Percentiles rank a stretch among this genome's conserved stretches.
phyloP scores from a whole-genome alignment of 345 rosid species.

The Punica granatum region DNA sequence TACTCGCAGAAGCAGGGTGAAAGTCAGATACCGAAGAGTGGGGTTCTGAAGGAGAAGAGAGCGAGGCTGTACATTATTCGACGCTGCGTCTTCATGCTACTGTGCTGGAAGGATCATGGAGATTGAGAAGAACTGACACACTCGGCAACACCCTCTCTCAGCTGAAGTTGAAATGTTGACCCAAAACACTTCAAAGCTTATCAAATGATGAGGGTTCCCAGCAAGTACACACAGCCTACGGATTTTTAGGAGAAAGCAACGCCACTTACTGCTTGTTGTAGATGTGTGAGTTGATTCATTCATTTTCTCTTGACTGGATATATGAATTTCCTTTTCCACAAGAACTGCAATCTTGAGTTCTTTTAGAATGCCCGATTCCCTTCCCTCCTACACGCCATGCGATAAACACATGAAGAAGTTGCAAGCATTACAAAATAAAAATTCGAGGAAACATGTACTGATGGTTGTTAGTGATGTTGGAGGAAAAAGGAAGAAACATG shows the following conservation, averaged over 20 bases:
- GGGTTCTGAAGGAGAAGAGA: conserved; percentile 47
- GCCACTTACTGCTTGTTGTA: not conserved
- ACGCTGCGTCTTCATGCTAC: conserved; percentile 54
- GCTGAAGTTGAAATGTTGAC: not conserved
- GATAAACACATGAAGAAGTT: not conserved
- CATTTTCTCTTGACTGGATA: not conserved
- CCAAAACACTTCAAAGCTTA: not conserved
- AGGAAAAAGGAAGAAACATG: too few species aligned
- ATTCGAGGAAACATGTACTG: not conserved
- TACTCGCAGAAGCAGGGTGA: conserved; percentile 18
- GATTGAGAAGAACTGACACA: conserved; percentile 15
- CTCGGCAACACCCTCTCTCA: not conserved
- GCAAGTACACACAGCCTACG: not conserved
- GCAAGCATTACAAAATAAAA: not conserved
- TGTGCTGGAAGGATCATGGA: conserved; percentile 64
- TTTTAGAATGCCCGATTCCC: not conserved
- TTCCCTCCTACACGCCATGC: not conserved
- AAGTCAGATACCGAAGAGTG: conserved; percentile 23
- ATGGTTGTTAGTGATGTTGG: too few species aligned
- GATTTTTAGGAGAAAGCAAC: not conserved
- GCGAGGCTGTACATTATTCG: conserved; percentile 54
- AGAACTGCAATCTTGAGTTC: not conserved
- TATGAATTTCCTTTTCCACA: not conserved
- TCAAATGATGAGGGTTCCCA: not conserved
- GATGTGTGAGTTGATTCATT: not conserved